Evolutionary conservation across 495 filamentous ascomycete species (phyloP), one percentile per base, ranked within the genome.

Genomic region (Monascus purpureus): DNA sequence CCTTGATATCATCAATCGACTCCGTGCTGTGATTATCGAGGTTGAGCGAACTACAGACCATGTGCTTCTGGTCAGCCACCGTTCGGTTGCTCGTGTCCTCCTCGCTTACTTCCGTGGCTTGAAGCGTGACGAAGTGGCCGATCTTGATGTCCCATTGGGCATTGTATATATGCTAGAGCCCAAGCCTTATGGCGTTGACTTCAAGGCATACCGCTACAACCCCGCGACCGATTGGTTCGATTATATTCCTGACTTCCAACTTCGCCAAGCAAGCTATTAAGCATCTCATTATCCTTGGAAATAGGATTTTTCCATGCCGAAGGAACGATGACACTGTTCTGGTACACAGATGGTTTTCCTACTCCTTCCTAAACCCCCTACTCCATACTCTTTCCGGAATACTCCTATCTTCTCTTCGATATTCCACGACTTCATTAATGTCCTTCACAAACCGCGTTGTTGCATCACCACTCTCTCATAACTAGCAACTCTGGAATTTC

Each of bases 1-100:
- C 42, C 71, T 96, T 8, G 88, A 96, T 53, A 81, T 97, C 32
- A 94, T 97, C 59, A 92, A 90, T 53, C 80, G 90, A 13, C 70
- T 95, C 3, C 78, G 84, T n/a, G 73, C 90, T 27, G 87, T 97
- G 54, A 93, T 97, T 38, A 80, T 92, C 37, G 90, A 97, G 60
- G 77, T 93, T 26, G 90, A 97, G 65, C 75, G 90, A 26, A 96
- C 88, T 65, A 93, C 82, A 6, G 90, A 97, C 45, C 88, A 96
- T 50, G 78, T 93, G 23, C 63, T 94, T 15, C 70, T 97, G 37
- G 79, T 94, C 38, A 81, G 79, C 11, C 90, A 97, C 52, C 80
- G 90, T 8, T 85, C 82, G 0, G 76, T 94, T 13, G 85, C 82
- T 28, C 74, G 90, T 15, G 88, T 97, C 4, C 67, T 97, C 26